Evolutionary conservation across 2,329 filamentous ascomycete genomes (phyloP).

Genomic region (Triangularia setosa): DNA sequence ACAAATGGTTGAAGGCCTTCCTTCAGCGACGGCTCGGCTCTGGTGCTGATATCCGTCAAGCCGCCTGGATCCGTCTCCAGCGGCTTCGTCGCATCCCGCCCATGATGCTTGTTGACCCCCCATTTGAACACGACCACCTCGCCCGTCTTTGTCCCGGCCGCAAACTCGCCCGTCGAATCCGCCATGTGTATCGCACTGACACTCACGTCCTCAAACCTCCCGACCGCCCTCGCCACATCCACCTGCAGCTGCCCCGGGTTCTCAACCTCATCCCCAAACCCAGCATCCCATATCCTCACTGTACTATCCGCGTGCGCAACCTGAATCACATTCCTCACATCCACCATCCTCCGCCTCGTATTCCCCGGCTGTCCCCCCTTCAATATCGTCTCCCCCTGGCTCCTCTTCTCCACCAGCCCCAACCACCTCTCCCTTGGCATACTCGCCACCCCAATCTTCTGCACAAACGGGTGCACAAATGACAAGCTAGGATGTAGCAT

Average conservation of each 20-base stretch:
- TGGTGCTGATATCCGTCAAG: slow-evolving; percentile 68
- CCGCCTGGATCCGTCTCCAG: slow-evolving; percentile 60
- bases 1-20: slow-evolving; percentile 67
- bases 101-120: slow-evolving; percentile 73
- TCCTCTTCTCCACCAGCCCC: slow-evolving; percentile 79
- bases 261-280: slow-evolving; percentile 89
- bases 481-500: slow-evolving; percentile 84
- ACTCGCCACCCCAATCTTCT: slow-evolving; percentile 64
- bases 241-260: slow-evolving; percentile 78
- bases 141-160: slow-evolving; percentile 74
- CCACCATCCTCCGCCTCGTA: slow-evolving; percentile 69
- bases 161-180: slow-evolving; percentile 77
- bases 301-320: slow-evolving; percentile 88
- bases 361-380: slow-evolving; percentile 72
- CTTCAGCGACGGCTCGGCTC: slow-evolving; percentile 68
- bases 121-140: slow-evolving; percentile 85
- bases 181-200: slow-evolving; percentile 78
- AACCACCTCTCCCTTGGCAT: slow-evolving; percentile 82
- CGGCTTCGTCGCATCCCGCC: slow-evolving; percentile 53
- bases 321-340: slow-evolving; percentile 78
- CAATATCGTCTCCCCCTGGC: slow-evolving; percentile 72
- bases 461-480: slow-evolving; percentile 87
- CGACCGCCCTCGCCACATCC: slow-evolving; percentile 78
- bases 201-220: slow-evolving; percentile 71
- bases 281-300: slow-evolving; percentile 87